A percentile compares a stretch with the other conserved stretches of the same genome.
These are phyloP conservation scores for Rubus parviflorus DNA, from an alignment of 306 rosid genomes.

Conservation along the genomic window DNA sequence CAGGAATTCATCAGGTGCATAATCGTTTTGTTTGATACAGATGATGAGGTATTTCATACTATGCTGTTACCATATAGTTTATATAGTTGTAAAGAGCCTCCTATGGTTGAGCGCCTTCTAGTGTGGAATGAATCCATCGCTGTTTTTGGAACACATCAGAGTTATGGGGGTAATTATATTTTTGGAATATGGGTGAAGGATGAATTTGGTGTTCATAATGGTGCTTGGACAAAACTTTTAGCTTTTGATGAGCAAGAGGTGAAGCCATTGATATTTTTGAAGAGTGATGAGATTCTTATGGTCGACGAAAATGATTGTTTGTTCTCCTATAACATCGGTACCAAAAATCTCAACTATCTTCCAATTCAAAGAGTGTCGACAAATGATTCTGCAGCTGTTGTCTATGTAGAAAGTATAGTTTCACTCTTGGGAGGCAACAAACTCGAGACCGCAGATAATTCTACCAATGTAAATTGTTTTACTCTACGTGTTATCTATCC, in stretches of 20 bases:
- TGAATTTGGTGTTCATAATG: too few species aligned
- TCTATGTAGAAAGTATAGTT: neutral
- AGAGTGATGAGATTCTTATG: neutral
- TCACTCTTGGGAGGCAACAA: neutral
- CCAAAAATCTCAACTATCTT: neutral
- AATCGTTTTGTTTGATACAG: neutral
- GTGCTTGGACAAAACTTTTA: neutral
- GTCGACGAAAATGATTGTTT: neutral
- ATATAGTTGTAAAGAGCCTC: too few species aligned
- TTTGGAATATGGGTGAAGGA: neutral
- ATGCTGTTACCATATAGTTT: neutral
- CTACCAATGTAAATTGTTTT: too few species aligned
- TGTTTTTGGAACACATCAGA: neutral
- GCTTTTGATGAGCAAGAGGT: neutral
- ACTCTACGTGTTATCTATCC: too few species aligned
- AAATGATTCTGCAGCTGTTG: neutral
- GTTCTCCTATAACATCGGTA: neutral
- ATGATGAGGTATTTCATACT: neutral
- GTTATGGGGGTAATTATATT: too few species aligned
- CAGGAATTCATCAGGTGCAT: neutral
- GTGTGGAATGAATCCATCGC: conserved; percentile 6
- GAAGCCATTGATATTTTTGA: neutral
- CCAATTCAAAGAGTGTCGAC: neutral
- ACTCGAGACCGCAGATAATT: too few species aligned
- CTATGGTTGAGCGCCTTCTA: neutral